Base-by-base conservation (phyloP, 2,329 filamentous ascomycete genomes). In the Plenodomus lindquistii region DNA sequence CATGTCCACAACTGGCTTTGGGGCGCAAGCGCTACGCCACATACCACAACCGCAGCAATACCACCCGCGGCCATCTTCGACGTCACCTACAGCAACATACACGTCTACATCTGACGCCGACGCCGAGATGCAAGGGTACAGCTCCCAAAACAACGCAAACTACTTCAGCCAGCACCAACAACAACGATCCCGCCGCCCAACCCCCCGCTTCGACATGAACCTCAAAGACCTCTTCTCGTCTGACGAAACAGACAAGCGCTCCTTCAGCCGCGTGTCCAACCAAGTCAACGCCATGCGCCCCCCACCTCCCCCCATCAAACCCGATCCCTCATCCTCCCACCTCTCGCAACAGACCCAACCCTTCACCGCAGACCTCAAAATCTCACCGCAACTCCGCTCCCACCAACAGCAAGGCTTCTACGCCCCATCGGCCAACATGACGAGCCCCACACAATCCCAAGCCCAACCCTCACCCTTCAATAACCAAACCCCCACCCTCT, bases 1-100 rank as follows among this genome's bases (percentile, higher is more conserved):
- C 59, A 87, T 92, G 69, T 89, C 88, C 1, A 93, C 87, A 1
- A 92, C 88, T 16, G 90, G 90, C 0, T 95, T 95, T 57, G 89
- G 89, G 15, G 61, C 72, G 21, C 69, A 71, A 44, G 67, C 69
- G 4, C 57, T 71, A 20, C 64, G 60, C 4, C 50, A 57, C 4
- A 46, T 65, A 7, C 56, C 58, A 11, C 60, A 58, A 27, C 31
- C 43, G 10, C 60, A 60, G 15, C 57, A 59, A 36, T 43, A 56
- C 20, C 54, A 55, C 21, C 24, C 49, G 13, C 60, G 55, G 40
- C 46, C 56, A 21, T 54, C 60, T 18, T 56, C 61, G 15, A 55
- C 57, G 15, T 66, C 64, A 1, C 62, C 65, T 0, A 61, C 40
- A 27, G 59, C 62, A 22, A 51, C 60, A 40, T 67, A 65, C 51